phyloP scores from a whole-genome alignment of 2,329 filamentous ascomycete species.

The Cladosporium oxysporum region DNA sequence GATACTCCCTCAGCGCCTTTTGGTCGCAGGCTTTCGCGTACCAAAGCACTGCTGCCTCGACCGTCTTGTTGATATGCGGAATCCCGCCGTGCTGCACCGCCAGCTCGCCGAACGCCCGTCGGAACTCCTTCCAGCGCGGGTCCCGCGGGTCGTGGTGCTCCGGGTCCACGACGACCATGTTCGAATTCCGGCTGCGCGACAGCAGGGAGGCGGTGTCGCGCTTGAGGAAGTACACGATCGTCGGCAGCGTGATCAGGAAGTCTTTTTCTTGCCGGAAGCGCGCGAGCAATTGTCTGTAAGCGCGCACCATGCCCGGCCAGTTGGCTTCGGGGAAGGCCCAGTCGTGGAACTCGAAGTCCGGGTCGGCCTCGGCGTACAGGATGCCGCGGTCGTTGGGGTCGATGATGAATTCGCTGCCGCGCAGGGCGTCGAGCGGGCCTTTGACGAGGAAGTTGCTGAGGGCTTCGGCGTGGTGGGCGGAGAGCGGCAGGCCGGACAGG shows the following conservation, averaged over 20 bases:
- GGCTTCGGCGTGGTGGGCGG: conserved; percentile 5
- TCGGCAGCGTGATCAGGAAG: conserved; percentile 19
- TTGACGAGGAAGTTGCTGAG: conserved; percentile 15
- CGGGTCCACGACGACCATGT: conserved; percentile 21
- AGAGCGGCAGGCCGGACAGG: conserved; percentile 2
- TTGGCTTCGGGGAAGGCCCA: conserved; percentile 21
- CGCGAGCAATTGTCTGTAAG: conserved; percentile 3
- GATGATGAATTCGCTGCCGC: conserved; percentile 15
- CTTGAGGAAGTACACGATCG: conserved; percentile 22
- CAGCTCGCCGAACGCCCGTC: conserved; percentile 15
- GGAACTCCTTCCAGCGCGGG: conserved; percentile 18
- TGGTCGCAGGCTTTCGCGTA: conserved; percentile 21
- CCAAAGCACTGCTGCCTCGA: conserved; percentile 13
- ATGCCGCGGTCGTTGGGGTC: conserved; percentile 21
- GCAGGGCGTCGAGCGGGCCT: conserved; percentile 15
- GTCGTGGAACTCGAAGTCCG: conserved; percentile 21
- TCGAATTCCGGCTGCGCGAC: conserved; percentile 6
- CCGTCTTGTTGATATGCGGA: conserved; percentile 22
- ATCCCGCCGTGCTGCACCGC: conserved; percentile 21
- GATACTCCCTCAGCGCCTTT: conserved; percentile 12
- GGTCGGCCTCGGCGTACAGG: conserved; percentile 15
- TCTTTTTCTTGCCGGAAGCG: conserved; percentile 13
- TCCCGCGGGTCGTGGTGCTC: conserved; percentile 18
- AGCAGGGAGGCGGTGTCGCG: conserved; percentile 13
- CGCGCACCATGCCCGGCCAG: conserved; percentile 18